Conservation (phyloP, 192 early-diverging fungal species). For the Phlyctochytrium bullatum region DNA sequence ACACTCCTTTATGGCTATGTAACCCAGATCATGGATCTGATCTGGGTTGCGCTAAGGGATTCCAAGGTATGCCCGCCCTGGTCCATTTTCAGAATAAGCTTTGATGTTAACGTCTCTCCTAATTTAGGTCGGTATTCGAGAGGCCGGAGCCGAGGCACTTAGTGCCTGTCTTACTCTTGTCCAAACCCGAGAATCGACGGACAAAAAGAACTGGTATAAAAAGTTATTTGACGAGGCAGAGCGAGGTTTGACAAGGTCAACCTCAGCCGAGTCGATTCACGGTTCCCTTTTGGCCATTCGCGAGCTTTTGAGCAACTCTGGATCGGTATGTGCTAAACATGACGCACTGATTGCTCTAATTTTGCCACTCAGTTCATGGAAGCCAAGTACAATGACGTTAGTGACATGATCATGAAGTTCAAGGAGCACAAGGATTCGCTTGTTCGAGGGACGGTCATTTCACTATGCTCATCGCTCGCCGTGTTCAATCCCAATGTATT, state of each 20-base stretch:
- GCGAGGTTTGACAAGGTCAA: conserved; percentile 59
- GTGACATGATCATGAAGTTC: conserved; percentile 73
- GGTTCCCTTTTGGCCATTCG: conserved; percentile 78
- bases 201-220: conserved; percentile 65
- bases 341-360: conserved; percentile 1
- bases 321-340: conserved; percentile 58
- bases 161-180: conserved; percentile 75
- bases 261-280: conserved; percentile 77
- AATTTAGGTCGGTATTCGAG: conserved; percentile 64
- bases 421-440: conserved; percentile 76
- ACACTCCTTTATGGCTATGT: conserved; percentile 81
- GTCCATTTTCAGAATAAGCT: conserved; percentile 1
- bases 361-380: conserved; percentile 72
- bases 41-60: conserved; percentile 85
- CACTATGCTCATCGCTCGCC: conserved; percentile 80
- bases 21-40: conserved; percentile 73
- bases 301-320: conserved; percentile 76
- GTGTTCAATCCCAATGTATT: conserved; percentile 74
- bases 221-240: conserved; percentile 83
- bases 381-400: conserved; percentile 68
- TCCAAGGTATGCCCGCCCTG: conserved; percentile 41
- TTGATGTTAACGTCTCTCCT: neutral
- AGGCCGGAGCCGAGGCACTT: conserved; percentile 77
- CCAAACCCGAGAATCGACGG: conserved; percentile 69
- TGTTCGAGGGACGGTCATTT: conserved; percentile 79